A percentile compares a stretch with the other conserved stretches of the same genome.
These are phyloP conservation scores for Ploettnerulaceae sp. DNA, from an alignment of 2,329 filamentous ascomycete species.

Conservation along the genomic window DNA sequence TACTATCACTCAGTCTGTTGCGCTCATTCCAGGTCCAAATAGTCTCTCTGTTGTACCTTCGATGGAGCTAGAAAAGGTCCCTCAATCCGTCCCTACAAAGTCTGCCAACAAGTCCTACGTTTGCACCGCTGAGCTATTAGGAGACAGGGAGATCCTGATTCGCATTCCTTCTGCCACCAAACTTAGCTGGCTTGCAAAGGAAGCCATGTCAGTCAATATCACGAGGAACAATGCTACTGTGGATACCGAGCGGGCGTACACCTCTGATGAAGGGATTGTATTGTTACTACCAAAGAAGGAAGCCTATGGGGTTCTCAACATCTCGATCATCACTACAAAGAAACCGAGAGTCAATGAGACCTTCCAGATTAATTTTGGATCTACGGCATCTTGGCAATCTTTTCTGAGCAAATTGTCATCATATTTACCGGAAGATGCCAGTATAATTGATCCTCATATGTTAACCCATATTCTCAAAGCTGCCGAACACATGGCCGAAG, in stretches of 20 bases:
- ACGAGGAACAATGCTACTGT: slow-evolving; percentile 45
- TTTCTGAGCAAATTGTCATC: slow-evolving; percentile 26
- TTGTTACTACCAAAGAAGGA: slow-evolving; percentile 48
- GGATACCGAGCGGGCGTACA: slow-evolving; percentile 41
- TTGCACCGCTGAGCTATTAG: slow-evolving; percentile 44
- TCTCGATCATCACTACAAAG: slow-evolving; percentile 53
- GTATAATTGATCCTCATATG: slow-evolving; percentile 15
- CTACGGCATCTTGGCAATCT: slow-evolving; percentile 23
- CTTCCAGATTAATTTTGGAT: slow-evolving; percentile 55
- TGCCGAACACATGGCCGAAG: slow-evolving; percentile 23
- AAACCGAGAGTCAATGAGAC: slow-evolving; percentile 58
- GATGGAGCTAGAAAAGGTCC: slow-evolving; percentile 32
- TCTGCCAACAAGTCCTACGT: slow-evolving; percentile 30
- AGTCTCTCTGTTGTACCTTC: slow-evolving; percentile 40
- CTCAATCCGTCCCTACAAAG: slow-evolving; percentile 21
- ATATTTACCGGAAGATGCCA: slow-evolving; percentile 19
- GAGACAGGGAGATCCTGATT: slow-evolving; percentile 49
- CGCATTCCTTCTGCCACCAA: slow-evolving; percentile 48
- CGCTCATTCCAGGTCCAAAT: slow-evolving; percentile 34
- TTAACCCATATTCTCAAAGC: slow-evolving; percentile 19
- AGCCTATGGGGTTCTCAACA: slow-evolving; percentile 52
- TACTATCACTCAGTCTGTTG: slow-evolving; percentile 33
- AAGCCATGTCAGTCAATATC: slow-evolving; percentile 52
- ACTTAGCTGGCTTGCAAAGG: slow-evolving; percentile 50
- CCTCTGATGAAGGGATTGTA: slow-evolving; percentile 32